Evolutionary conservation across 2,329 filamentous ascomycete species (phyloP), one percentile per base, ranked within the genome.

Genomic region (Diaporthe australafricana): DNA sequence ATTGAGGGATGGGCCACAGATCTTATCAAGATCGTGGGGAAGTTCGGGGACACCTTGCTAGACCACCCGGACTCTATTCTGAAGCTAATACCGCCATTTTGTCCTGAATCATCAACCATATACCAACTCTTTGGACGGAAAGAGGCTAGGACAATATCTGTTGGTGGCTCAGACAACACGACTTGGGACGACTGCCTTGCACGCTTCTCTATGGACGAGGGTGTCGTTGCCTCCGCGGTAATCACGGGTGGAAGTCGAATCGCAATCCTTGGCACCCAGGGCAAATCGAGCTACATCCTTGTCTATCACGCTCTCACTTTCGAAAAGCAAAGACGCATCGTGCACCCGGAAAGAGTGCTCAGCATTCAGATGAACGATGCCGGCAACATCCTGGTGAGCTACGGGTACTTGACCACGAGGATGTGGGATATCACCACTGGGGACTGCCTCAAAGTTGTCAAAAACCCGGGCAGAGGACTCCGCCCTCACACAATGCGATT

Each of bases 61-160:
- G 47, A 65, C 40, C 70, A 77, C 9, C 82, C 83, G 0, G 73
- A 78, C 7, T 70, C 79, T 0, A 84, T 85, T 42, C 81, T 83
- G 71, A 80, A 80, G 53, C 72, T 77, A 2, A 79, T 85, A 11
- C 81, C 82, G 1, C 80, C 82, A 2, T 80, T 85, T 50, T 84
- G 83, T 72, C 83, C 83, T 0, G 45, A 67, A 9, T 74, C 76
- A 25, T 83, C 83, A 9, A 74, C 77, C 3, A 79, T 83, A 4
- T 78, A 79, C 68, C 75, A 78, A 57, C 75, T 78, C 12, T 84
- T 83, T 70, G 76, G 77, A 1, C 69, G 75, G 53, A 47, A 35
- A 22, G 76, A 78, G 40, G 35, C n/a, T 4, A 72, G 56, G n/a
- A 57, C n/a, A 1, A 62, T 79, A 6, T 14, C 35, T 0, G 65